Evolutionary conservation across 257 asterid genomes (phyloP).

Genomic region (Nicotiana knightiana): DNA sequence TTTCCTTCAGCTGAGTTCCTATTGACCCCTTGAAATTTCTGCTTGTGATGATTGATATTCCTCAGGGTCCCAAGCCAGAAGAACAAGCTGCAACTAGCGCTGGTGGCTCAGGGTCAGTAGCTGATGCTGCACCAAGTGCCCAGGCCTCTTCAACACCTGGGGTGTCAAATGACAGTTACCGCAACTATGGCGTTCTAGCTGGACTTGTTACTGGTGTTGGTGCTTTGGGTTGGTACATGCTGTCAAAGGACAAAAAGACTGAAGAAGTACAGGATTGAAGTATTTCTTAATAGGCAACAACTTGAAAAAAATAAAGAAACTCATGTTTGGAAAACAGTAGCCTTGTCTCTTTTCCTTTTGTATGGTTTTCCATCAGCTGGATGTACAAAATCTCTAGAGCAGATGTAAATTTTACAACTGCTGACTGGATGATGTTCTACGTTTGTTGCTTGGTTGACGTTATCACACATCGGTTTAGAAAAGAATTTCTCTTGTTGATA

Average conservation of each 20-base stretch:
- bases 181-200: constrained; percentile 74
- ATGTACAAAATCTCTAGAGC: constrained; percentile 5
- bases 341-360: not conserved
- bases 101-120: constrained; percentile 45
- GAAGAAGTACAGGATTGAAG: constrained; percentile 62
- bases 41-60: constrained; percentile 10
- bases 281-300: not conserved
- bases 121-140: constrained; percentile 50
- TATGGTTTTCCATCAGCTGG: not conserved
- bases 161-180: constrained; percentile 51
- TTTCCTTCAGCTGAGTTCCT: not conserved
- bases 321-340: not conserved
- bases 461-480: not conserved
- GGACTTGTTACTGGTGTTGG: constrained; percentile 55
- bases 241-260: constrained; percentile 50
- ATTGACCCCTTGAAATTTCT: not conserved
- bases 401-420: not conserved
- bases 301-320: constrained; percentile 27
- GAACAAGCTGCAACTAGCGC: constrained; percentile 51
- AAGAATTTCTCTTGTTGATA: not conserved
- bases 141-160: constrained; percentile 47
- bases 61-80: constrained; percentile 69
- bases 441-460: not conserved
- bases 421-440: not conserved
- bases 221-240: constrained; percentile 68